Percentiles rank a stretch among this genome's conserved stretches.
Evolutionary conservation across 192 early-diverging fungal genomes (phyloP).

Genomic region (Coemansia aciculifera): DNA sequence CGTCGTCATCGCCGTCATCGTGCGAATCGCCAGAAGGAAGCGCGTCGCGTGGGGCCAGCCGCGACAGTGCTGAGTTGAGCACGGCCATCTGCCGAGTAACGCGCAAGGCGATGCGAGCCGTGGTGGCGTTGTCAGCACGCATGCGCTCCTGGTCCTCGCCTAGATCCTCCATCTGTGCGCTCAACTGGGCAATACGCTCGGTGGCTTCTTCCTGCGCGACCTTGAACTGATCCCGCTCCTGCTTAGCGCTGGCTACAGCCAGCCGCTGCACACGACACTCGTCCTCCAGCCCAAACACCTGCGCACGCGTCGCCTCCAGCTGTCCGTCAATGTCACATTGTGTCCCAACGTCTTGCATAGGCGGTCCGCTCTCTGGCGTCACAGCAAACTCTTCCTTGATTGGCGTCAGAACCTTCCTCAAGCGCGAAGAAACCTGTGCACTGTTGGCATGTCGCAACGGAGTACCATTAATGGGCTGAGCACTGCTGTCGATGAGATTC

Average conservation of each 20-base stretch:
- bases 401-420: conserved; percentile 39
- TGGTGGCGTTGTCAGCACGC: conserved; percentile 34
- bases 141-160: conserved; percentile 46
- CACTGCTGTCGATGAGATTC: conserved; percentile 40
- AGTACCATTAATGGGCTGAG: conserved; percentile 1
- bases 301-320: conserved; percentile 9
- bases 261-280: conserved; percentile 24
- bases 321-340: conserved; percentile 22
- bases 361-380: background rate
- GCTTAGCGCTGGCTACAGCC: conserved; percentile 30
- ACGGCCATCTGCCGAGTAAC: conserved; percentile 42
- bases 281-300: conserved; percentile 19
- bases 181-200: conserved; percentile 31
- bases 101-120: conserved; percentile 30
- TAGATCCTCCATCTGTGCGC: conserved; percentile 47
- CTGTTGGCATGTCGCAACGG: conserved; percentile 15
- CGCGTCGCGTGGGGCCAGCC: conserved; percentile 19
- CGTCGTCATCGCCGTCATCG: conserved; percentile 30
- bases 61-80: conserved; percentile 25
- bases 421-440: background rate
- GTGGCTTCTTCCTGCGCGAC: conserved; percentile 39
- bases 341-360: conserved; percentile 13
- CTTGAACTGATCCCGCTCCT: conserved; percentile 53
- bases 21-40: conserved; percentile 10
- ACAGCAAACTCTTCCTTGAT: conserved; percentile 35